Conservation (phyloP, 768 basidiomycete genomes). For the Rhodosporidiobolus odoratus region DNA sequence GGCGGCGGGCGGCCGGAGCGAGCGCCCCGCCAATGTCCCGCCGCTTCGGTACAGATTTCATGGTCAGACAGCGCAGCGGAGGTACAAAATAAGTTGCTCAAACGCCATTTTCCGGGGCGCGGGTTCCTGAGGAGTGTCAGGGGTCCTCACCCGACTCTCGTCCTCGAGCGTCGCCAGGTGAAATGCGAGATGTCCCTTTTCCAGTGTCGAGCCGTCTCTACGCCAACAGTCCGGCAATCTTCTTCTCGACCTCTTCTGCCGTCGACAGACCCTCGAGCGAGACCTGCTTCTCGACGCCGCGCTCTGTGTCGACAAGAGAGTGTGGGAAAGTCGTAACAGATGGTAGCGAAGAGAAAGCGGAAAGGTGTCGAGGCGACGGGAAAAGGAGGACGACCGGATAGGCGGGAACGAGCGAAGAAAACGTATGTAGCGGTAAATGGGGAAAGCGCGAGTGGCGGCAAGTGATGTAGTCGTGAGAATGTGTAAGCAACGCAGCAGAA, state of each 20-base stretch:
- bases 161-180: too few relatives aligned
- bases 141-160: too few relatives aligned
- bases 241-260: conserved; percentile 40
- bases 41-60: too few relatives aligned
- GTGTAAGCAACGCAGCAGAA: too few relatives aligned
- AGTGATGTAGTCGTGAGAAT: too few relatives aligned
- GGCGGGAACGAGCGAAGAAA: background rate
- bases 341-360: background rate
- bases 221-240: conserved; percentile 34
- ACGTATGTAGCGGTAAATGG: background rate
- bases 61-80: too few relatives aligned
- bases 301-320: conserved; percentile 26
- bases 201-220: background rate
- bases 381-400: background rate
- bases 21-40: too few relatives aligned
- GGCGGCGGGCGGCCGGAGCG: too few relatives aligned
- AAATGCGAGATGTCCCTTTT: background rate
- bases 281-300: conserved; percentile 42
- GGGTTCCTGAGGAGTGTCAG: too few relatives aligned
- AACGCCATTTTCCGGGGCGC: too few relatives aligned
- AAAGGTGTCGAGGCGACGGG: background rate
- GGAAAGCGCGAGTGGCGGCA: too few relatives aligned
- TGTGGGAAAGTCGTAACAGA: background rate
- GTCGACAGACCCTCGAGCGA: conserved; percentile 37
- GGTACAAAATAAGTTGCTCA: too few relatives aligned